Evolutionary conservation across 1,139 yeast genomes (phyloP).

Genomic region (Lodderomyces jiufengensis): DNA sequence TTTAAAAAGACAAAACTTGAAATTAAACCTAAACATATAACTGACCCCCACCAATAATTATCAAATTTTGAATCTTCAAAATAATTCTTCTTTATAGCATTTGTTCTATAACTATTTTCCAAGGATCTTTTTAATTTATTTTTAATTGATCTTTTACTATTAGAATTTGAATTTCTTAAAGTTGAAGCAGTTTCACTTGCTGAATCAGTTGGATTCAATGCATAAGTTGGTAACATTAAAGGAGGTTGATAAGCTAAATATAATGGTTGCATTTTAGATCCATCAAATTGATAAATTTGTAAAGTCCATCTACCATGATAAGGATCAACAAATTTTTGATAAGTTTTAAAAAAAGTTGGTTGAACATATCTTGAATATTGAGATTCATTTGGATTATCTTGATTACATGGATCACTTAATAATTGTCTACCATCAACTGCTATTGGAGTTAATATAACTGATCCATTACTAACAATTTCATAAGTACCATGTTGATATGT

Average conservation of each 20-base stretch:
- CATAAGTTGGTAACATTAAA: slow-evolving; percentile 88
- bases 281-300: slow-evolving; percentile 77
- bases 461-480: slow-evolving; percentile 58
- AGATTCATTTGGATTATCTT: slow-evolving; percentile 41
- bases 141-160: slow-evolving; percentile 28
- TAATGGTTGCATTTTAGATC: slow-evolving; percentile 78
- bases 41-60: slow-evolving; percentile 43
- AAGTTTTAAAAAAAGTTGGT: slow-evolving; percentile 56
- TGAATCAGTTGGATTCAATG: slow-evolving; percentile 77
- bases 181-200: slow-evolving; percentile 38
- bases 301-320: slow-evolving; percentile 82
- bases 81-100: slow-evolving; percentile 52
- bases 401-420: slow-evolving; percentile 76
- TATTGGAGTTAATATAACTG: slow-evolving; percentile 67
- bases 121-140: slow-evolving; percentile 61
- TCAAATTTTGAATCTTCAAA: slow-evolving; percentile 37
- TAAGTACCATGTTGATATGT: slow-evolving; percentile 90
- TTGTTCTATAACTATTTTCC: slow-evolving; percentile 77
- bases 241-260: slow-evolving; percentile 93
- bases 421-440: slow-evolving; percentile 91
- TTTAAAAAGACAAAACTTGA: slow-evolving; percentile 19
- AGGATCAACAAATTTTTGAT: slow-evolving; percentile 58
- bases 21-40: slow-evolving; percentile 24
- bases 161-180: slow-evolving; percentile 18
- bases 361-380: slow-evolving; percentile 71